Conservation (phyloP, 2,329 filamentous ascomycete genomes). For the Plectosphaerella sp. region DNA sequence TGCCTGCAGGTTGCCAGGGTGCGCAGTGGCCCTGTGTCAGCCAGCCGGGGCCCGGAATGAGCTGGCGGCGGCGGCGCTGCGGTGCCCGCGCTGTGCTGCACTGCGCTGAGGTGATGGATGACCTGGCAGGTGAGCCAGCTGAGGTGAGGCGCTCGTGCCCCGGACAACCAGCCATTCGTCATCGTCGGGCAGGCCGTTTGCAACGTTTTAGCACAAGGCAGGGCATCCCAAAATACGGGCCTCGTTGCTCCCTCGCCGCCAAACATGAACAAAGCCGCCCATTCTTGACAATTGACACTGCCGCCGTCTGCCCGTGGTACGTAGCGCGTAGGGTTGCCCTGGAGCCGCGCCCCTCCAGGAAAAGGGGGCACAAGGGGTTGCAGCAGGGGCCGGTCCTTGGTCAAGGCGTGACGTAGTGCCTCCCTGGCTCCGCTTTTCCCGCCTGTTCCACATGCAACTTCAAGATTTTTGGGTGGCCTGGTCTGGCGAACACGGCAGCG, state of each 20-base stretch:
- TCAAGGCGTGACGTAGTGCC: conserved; percentile 12
- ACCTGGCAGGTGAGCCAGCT: neutral
- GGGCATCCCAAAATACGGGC: neutral
- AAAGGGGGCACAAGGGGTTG: neutral
- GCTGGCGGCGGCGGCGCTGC: neutral
- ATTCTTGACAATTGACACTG: too few species aligned
- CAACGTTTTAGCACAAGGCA: neutral
- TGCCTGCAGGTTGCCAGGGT: too few species aligned
- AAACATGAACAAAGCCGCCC: too few species aligned
- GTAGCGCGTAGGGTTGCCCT: too few species aligned
- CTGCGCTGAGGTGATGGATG: neutral
- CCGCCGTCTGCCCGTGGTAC: too few species aligned
- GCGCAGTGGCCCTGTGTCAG: neutral
- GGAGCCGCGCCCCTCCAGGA: neutral
- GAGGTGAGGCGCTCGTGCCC: neutral
- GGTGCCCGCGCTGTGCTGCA: neutral
- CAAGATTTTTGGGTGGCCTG: neutral
- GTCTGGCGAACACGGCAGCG: too few species aligned
- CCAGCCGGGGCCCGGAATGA: neutral
- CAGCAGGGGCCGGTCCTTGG: conserved; percentile 10
- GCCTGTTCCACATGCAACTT: neutral
- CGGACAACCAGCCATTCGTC: too few species aligned
- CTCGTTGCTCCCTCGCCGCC: too few species aligned
- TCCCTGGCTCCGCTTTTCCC: conserved; percentile 6
- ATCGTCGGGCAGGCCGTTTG: too few species aligned